Evolutionary conservation across 305 asterid species (phyloP).

Genomic region (Solanum hybrid): DNA sequence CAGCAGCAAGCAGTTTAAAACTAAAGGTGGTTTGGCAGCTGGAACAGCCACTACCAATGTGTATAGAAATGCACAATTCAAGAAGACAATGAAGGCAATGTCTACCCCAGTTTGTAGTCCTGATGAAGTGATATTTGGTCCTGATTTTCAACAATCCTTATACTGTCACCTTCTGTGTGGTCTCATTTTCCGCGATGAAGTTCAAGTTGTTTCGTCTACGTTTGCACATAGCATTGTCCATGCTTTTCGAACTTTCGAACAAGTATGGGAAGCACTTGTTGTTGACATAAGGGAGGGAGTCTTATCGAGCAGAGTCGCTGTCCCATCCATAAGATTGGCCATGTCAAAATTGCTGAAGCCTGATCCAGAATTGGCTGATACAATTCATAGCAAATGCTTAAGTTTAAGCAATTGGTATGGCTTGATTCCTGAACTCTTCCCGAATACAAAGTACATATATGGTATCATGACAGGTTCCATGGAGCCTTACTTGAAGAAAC

Average conservation of each 20-base stretch:
- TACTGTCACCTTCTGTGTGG: slow-evolving; percentile 88
- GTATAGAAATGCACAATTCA: slow-evolving; percentile 59
- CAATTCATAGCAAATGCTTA: slow-evolving; percentile 30
- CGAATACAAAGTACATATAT: slow-evolving; percentile 62
- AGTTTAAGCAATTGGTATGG: slow-evolving; percentile 77
- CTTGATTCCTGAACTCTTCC: slow-evolving; percentile 65
- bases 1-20: slow-evolving; percentile 82
- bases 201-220: slow-evolving; percentile 80
- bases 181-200: slow-evolving; percentile 53
- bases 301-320: slow-evolving; percentile 42
- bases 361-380: slow-evolving; percentile 54
- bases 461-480: slow-evolving; percentile 98
- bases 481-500: slow-evolving; percentile 81
- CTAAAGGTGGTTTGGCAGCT: slow-evolving; percentile 89
- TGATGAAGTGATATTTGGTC: slow-evolving; percentile 92
- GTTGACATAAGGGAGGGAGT: slow-evolving; percentile 60
- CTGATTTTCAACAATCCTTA: slow-evolving; percentile 74
- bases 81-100: slow-evolving; percentile 77
- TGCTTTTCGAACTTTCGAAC: slow-evolving; percentile 79
- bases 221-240: slow-evolving; percentile 88
- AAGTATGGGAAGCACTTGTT: slow-evolving; percentile 24
- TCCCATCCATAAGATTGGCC: slow-evolving; percentile 60
- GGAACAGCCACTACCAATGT: slow-evolving; percentile 97
- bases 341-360: slow-evolving; percentile 51
- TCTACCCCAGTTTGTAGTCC: slow-evolving; percentile 87